Evolutionary conservation across 352 stramenopile species (phyloP), one percentile per base, ranked within the genome.

Genomic region (Poterioochromonas sp.): DNA sequence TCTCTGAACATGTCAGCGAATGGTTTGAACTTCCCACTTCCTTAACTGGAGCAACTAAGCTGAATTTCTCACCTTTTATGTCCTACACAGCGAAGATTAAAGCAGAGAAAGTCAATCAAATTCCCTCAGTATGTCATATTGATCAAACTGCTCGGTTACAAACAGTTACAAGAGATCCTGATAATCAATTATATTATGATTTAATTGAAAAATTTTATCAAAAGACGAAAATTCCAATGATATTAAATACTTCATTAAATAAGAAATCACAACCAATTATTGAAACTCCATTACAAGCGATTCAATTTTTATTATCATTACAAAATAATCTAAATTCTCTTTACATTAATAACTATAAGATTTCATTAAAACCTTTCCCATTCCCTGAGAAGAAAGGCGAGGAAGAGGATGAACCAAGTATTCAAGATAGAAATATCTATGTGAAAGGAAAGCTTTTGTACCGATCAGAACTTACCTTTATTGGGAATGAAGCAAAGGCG

Each of bases 161-260:
- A 83, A 93, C 88, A 49, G 87, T 94, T 2, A 86, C 81, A 44
- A 0, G 29, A n/a, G 81, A 85, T 35, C n/a, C n/a, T n/a, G 82
- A 78, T 43, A 85, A 91, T 77, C 84, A 83, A 15, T 76, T 87
- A 3, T 93, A 92, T 76, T 84, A 92, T 80, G 80, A 82, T 44
- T 79, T 92, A 37, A 89, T 93, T 79, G 80, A 76, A 44, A 82
- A 80, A 34, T 90, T 91, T 76, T 88, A 83, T 68, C 79, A 87
- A 44, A 22, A 77, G 15, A 90, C 86, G 1, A 92, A 87, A 1
- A 81, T 91, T 5, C 87, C 88, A 12, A 91, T 94, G 85, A 84
- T 94, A 0, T 80, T 94, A 35, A 93, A 94, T 77, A 94, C 90
- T 26, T 90, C 83, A 39, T 93, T 94, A 84, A 94, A 93, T 80